Base-by-base conservation (phyloP, 192 early-diverging fungal species). In the Backusella liffmaniae region DNA sequence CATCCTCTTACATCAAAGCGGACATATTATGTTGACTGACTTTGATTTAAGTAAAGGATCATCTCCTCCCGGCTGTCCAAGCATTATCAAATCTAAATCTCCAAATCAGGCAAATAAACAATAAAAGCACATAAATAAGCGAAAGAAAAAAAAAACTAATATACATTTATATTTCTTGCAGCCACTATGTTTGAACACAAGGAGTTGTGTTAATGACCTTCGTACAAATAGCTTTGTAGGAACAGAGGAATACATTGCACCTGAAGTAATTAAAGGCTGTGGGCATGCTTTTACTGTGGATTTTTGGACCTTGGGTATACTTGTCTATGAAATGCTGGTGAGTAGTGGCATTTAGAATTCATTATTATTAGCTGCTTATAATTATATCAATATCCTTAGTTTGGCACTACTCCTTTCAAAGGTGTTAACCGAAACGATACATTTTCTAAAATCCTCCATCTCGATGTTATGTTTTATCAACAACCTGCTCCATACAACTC, bases 181-280 rank as follows among this genome's bases (percentile, higher is more conserved):
- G 70, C 88, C 89, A 34, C 91, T 92, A 30, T 84, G 86, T 21
- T 90, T 98, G 72, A 94, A 98, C 80, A 98, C 96, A 39, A 94
- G 92, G 68, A 85, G 90, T 10, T 97, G 96, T 82, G 96, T 95
- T 69, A 90, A 93, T 69, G 88, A 89, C 78, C 79, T 96, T 46
- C 88, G 96, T 70, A 98, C 98, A 5, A 98, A 99, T 85, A 96
- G 95, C 66, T 99, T 99, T 90, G 97, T 98, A 23, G 98, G 98
- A 9, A 99, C 98, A 4, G 97, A 98, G 82, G 97, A 99, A 85
- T 99, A 99, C 79, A 98, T 99, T 91, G 96, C 98, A 23, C 98
- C 98, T 46, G 98, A 99, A 82, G 96, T 99, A 21, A 98, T 99
- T 86, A 94, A 93, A 71, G 97, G 97, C 51, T 86, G 88, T 53